phyloP scores from a whole-genome alignment of 768 basidiomycete species.

The Auriculariales sp. region DNA sequence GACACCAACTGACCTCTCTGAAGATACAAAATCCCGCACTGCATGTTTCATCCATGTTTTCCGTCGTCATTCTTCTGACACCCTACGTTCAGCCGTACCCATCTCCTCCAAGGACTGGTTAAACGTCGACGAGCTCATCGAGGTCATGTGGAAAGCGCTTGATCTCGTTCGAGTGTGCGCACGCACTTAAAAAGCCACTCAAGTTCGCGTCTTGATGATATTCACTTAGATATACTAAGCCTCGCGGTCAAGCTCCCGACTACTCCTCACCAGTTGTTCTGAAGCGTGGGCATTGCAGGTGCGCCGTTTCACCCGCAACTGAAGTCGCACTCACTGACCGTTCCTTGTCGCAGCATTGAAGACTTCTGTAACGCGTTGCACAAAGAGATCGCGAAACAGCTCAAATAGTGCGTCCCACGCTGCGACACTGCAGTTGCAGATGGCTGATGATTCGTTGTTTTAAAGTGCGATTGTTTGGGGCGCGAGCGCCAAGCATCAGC shows the following conservation, averaged over 20 bases:
- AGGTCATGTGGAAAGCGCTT: slow-evolving; percentile 86
- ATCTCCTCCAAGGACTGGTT: slow-evolving; percentile 90
- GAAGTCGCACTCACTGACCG: too few species aligned
- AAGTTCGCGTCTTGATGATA: too few species aligned
- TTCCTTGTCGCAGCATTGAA: too few species aligned
- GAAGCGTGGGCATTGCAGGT: slow-evolving; percentile 37
- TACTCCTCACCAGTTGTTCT: slow-evolving; percentile 86
- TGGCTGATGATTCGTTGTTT: slow-evolving; percentile 1
- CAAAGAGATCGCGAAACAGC: slow-evolving; percentile 93
- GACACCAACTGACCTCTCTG: background rate
- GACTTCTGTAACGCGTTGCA: slow-evolving; percentile 91
- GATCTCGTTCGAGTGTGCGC: slow-evolving; percentile 78
- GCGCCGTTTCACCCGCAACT: too few species aligned
- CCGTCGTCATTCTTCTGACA: too few species aligned
- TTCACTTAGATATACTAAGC: slow-evolving; percentile 85
- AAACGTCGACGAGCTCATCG: slow-evolving; percentile 88
- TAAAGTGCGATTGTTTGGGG: slow-evolving; percentile 86
- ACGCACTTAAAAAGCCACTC: too few species aligned
- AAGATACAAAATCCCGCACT: slow-evolving; percentile 86
- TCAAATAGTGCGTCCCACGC: slow-evolving; percentile 66
- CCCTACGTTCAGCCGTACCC: too few species aligned
- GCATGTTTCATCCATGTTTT: too few species aligned
- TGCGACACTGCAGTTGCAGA: background rate
- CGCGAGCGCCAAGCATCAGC: slow-evolving; percentile 87
- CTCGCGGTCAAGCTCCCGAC: slow-evolving; percentile 80